Conservation (phyloP, 2,329 filamentous ascomycete species). For the Neopestalotiopsis sp. region DNA sequence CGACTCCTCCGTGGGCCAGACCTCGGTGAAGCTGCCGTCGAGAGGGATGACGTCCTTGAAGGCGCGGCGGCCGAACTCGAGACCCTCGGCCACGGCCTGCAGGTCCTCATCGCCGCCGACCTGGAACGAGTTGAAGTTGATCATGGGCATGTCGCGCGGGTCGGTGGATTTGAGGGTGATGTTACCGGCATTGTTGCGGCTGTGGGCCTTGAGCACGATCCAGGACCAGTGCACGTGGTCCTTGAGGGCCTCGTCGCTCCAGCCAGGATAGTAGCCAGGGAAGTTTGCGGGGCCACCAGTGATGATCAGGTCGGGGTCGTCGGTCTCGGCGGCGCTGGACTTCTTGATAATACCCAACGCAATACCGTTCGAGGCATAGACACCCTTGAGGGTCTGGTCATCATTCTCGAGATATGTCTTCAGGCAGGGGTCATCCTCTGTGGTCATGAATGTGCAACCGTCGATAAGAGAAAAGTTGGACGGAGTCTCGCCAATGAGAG, state of each 20-base stretch:
- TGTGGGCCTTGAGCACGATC: slow-evolving; percentile 61
- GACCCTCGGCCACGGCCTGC: slow-evolving; percentile 59
- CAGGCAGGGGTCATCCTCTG: slow-evolving; percentile 40
- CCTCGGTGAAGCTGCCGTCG: slow-evolving; percentile 26
- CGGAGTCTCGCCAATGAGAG: slow-evolving; percentile 47
- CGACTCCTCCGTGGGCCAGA: slow-evolving; percentile 34
- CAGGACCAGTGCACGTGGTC: slow-evolving; percentile 48
- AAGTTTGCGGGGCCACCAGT: slow-evolving; percentile 46
- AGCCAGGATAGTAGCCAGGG: slow-evolving; percentile 46
- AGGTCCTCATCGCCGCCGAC: slow-evolving; percentile 51
- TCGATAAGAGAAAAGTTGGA: slow-evolving; percentile 43
- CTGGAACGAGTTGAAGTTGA: slow-evolving; percentile 64
- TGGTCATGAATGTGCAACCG: slow-evolving; percentile 40
- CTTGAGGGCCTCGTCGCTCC: slow-evolving; percentile 36
- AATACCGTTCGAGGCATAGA: slow-evolving; percentile 42
- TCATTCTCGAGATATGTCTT: slow-evolving; percentile 24
- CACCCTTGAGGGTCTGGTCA: slow-evolving; percentile 31
- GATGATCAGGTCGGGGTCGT: slow-evolving; percentile 41
- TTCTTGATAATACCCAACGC: slow-evolving; percentile 36
- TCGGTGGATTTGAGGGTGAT: slow-evolving; percentile 66
- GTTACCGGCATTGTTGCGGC: slow-evolving; percentile 63
- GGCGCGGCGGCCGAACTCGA: slow-evolving; percentile 55
- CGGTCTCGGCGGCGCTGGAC: slow-evolving; percentile 32
- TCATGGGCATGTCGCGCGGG: slow-evolving; percentile 67
- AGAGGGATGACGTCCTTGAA: slow-evolving; percentile 43